Conservation (phyloP, 2,329 filamentous ascomycete species). For the Colletotrichum coccodes region DNA sequence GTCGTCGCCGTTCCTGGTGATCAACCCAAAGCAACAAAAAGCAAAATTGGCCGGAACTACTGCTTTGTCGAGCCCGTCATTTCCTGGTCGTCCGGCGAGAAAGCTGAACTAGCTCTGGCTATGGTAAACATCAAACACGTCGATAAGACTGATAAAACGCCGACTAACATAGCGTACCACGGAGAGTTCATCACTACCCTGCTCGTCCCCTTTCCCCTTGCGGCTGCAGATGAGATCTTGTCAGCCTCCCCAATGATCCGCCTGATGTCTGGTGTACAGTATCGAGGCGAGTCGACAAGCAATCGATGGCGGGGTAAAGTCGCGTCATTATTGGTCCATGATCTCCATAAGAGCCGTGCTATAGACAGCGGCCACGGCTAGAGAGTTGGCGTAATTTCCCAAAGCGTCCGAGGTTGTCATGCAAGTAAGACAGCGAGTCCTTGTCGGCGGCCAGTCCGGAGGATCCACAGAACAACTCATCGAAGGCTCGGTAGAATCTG, state of each 20-base stretch:
- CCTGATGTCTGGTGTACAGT: slow-evolving; percentile 12
- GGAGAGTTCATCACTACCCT: slow-evolving; percentile 29
- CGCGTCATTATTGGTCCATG: slow-evolving; percentile 42
- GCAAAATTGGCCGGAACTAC: neutral
- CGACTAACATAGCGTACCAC: slow-evolving; percentile 16
- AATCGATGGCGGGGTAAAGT: slow-evolving; percentile 36
- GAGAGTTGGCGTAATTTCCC: slow-evolving; percentile 55
- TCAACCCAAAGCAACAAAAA: neutral
- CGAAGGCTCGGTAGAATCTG: slow-evolving; percentile 44
- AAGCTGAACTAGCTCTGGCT: neutral
- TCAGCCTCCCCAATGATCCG: slow-evolving; percentile 29
- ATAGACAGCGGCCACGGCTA: slow-evolving; percentile 48
- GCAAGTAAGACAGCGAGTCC: slow-evolving; percentile 44
- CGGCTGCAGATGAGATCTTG: slow-evolving; percentile 26
- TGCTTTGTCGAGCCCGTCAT: slow-evolving; percentile 11
- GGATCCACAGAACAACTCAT: slow-evolving; percentile 53
- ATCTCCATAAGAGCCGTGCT: slow-evolving; percentile 50
- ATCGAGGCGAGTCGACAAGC: slow-evolving; percentile 26
- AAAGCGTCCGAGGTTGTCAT: slow-evolving; percentile 54
- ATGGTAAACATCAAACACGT: slow-evolving; percentile 38
- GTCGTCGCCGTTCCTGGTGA: neutral
- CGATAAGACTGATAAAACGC: slow-evolving; percentile 32
- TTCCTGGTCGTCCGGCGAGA: slow-evolving; percentile 11
- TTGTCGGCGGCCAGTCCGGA: slow-evolving; percentile 42
- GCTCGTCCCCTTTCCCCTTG: slow-evolving; percentile 16